Percentiles rank a stretch among this genome's conserved stretches.
These are phyloP conservation scores for Blastobotrys terrestris DNA, from an alignment of 805 yeast species.

Conservation along the genomic window DNA sequence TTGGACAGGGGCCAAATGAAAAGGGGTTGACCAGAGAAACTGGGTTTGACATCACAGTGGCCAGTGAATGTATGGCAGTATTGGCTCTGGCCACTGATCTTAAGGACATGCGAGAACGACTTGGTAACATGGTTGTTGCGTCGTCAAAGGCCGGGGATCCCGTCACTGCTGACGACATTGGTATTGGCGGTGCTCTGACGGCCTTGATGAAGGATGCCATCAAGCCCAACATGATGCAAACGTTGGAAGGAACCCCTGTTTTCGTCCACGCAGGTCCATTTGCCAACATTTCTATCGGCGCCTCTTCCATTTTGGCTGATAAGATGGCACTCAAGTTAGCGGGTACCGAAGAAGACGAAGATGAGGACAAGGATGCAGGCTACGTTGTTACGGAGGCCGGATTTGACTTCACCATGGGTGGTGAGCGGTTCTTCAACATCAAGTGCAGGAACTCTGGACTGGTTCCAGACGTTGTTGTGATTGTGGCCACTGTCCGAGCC, in stretches of 20 bases:
- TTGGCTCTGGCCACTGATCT: constrained; percentile 76
- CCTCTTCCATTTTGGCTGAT: constrained; percentile 91
- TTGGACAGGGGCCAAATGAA: constrained; percentile 91
- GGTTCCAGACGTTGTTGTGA: constrained; percentile 82
- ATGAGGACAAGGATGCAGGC: constrained; percentile 42
- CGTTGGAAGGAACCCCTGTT: constrained; percentile 95
- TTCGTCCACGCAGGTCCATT: constrained; percentile 99
- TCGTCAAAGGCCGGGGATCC: constrained; percentile 70
- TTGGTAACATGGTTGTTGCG: constrained; percentile 86
- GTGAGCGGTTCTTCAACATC: constrained; percentile 93
- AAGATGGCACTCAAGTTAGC: constrained; percentile 87
- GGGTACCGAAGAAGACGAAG: constrained; percentile 49
- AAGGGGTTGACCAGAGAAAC: constrained; percentile 79
- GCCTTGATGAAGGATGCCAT: constrained; percentile 93
- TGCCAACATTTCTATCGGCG: constrained; percentile 96
- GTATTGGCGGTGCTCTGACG: constrained; percentile 91
- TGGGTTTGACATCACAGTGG: constrained; percentile 95
- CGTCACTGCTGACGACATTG: constrained; percentile 89
- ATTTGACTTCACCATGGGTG: constrained; percentile 98
- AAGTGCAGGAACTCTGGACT: constrained; percentile 93
- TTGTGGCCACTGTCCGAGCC: constrained; percentile 95
- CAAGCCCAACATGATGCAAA: constrained; percentile 95
- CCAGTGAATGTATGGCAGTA: constrained; percentile 95
- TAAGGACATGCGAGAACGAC: constrained; percentile 77
- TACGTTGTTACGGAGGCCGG: constrained; percentile 97